These are phyloP conservation scores for Pueraria montana DNA, from an alignment of 306 rosid genomes.

Conservation along the genomic window DNA sequence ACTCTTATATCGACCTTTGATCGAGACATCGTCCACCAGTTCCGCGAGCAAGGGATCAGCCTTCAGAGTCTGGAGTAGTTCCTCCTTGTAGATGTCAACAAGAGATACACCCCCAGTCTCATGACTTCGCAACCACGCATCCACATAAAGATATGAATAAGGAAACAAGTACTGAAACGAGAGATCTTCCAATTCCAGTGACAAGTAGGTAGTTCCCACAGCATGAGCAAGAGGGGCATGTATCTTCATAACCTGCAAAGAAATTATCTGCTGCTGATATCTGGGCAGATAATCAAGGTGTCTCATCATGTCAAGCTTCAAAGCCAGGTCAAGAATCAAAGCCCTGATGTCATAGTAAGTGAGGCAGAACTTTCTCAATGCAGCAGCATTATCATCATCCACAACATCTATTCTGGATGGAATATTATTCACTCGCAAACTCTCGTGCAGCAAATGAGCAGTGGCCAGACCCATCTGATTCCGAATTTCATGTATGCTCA, in stretches of 20 bases:
- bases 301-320: slow-evolving; percentile 82
- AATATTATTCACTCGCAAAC: slow-evolving; percentile 69
- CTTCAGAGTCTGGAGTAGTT: slow-evolving; percentile 58
- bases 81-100: slow-evolving; percentile 71
- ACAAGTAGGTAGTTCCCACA: slow-evolving; percentile 72
- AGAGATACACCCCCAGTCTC: slow-evolving; percentile 65
- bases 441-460: slow-evolving; percentile 79
- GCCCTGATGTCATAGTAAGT: slow-evolving; percentile 87
- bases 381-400: slow-evolving; percentile 79
- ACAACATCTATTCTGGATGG: slow-evolving; percentile 64
- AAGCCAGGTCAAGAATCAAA: slow-evolving; percentile 77
- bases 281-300: slow-evolving; percentile 77
- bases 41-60: slow-evolving; percentile 59
- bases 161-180: slow-evolving; percentile 86
- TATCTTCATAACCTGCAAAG: slow-evolving; percentile 81
- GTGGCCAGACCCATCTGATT: slow-evolving; percentile 72
- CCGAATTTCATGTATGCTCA: slow-evolving; percentile 62
- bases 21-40: slow-evolving; percentile 65
- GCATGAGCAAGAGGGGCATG: slow-evolving; percentile 94
- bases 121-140: slow-evolving; percentile 79
- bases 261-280: slow-evolving; percentile 76
- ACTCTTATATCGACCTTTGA: slow-evolving; percentile 85
- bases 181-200: slow-evolving; percentile 86
- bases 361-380: slow-evolving; percentile 80
- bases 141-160: slow-evolving; percentile 77